These are phyloP conservation scores for Speleostelium caveatum DNA, from an alignment of 78 protist species.

Conservation along the genomic window DNA sequence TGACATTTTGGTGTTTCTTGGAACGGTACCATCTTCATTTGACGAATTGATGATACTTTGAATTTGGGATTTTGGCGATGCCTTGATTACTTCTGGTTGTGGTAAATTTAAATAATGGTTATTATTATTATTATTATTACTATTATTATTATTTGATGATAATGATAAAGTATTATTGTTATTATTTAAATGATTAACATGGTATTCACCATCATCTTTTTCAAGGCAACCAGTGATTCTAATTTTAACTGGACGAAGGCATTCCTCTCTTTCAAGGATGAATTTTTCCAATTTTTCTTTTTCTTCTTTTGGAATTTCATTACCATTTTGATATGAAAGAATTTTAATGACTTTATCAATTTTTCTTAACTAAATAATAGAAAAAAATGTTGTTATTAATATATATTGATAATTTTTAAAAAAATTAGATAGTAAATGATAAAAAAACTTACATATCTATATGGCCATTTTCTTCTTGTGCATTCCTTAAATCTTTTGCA, in stretches of 20 bases:
- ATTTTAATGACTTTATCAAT: conserved; percentile 84
- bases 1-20: background rate
- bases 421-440: background rate
- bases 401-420: too few relatives aligned
- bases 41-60: conserved; percentile 35
- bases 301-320: conserved; percentile 74
- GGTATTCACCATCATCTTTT: conserved; percentile 40
- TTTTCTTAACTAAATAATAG: conserved; percentile 29
- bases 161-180: too few relatives aligned
- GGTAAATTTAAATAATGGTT: background rate
- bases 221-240: conserved; percentile 80
- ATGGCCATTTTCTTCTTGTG: conserved; percentile 86
- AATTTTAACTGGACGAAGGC: conserved; percentile 86
- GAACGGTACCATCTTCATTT: background rate
- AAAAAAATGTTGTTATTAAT: too few relatives aligned
- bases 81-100: background rate
- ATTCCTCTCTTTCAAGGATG: conserved; percentile 74
- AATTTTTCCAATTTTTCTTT: conserved; percentile 68
- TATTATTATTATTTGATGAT: background rate
- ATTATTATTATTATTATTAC: too few relatives aligned
- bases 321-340: conserved; percentile 59
- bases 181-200: too few relatives aligned
- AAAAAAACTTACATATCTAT: conserved; percentile 56
- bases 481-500: conserved; percentile 86
- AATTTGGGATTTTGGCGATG: conserved; percentile 30